A percentile compares a stretch with the other conserved stretches of the same genome.
Evolutionary conservation across 495 filamentous ascomycete genomes (phyloP).

Genomic region (Lasiosphaeria miniovina): DNA sequence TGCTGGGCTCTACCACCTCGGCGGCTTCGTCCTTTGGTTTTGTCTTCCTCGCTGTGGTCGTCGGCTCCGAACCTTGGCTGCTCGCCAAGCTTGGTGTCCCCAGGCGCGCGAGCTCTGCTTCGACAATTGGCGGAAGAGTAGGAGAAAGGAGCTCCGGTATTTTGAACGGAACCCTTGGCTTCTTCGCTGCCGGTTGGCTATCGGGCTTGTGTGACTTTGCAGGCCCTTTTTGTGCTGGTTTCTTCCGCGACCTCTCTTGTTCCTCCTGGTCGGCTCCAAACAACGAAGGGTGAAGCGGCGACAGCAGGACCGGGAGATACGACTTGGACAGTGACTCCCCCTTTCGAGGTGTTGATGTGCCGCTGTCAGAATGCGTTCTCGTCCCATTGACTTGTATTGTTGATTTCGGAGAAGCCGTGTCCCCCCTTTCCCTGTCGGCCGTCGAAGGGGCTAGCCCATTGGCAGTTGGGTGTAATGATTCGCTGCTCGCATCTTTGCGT

Average conservation of each 20-base stretch:
- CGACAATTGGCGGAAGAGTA: slow-evolving; percentile 44
- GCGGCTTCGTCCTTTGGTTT: slow-evolving; percentile 25
- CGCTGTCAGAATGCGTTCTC: slow-evolving; percentile 29
- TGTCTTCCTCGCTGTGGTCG: slow-evolving; percentile 37
- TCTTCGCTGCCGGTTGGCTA: slow-evolving; percentile 28
- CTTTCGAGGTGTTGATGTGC: slow-evolving; percentile 36
- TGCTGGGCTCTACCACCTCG: slow-evolving; percentile 27
- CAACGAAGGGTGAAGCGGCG: slow-evolving; percentile 41
- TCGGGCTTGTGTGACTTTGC: slow-evolving; percentile 22
- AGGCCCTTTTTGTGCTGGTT: slow-evolving; percentile 32
- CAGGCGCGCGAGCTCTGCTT: slow-evolving; percentile 43
- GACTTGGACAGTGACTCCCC: slow-evolving; percentile 27
- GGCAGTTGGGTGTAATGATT: slow-evolving; percentile 24
- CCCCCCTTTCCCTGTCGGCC: slow-evolving; percentile 29
- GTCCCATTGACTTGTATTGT: slow-evolving; percentile 45
- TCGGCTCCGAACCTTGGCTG: slow-evolving; percentile 35
- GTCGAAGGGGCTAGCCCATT: slow-evolving; percentile 34
- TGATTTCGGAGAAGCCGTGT: slow-evolving; percentile 37
- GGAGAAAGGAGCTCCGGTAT: slow-evolving; percentile 48
- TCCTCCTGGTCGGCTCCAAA: slow-evolving; percentile 32
- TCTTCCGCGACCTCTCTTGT: slow-evolving; percentile 26
- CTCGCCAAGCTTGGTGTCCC: slow-evolving; percentile 27
- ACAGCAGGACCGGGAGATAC: slow-evolving; percentile 37
- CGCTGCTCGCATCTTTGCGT: slow-evolving; percentile 26
- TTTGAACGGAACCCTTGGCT: slow-evolving; percentile 25